Evolutionary conservation across 2,329 filamentous ascomycete species (phyloP), one percentile per base, ranked within the genome.

Genomic region (Curvularia verruculosa): DNA sequence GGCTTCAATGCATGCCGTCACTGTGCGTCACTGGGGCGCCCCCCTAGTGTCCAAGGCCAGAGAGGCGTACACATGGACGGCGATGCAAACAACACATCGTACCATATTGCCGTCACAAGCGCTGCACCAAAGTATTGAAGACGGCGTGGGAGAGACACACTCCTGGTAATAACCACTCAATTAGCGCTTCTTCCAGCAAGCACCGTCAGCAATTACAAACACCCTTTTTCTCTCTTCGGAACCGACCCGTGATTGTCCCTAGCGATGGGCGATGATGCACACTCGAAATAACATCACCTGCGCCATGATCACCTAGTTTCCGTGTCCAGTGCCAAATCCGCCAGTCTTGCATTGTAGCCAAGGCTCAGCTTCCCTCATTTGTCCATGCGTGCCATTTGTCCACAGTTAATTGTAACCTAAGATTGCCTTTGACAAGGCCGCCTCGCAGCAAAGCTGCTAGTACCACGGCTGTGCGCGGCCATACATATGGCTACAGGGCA

Each of bases 71-170:
- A 31, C 39, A 34, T 44, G 31, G 46, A 46, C 23, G 51, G 46
- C 54, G 31, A 56, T 55, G 44, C 28, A 48, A 36, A 55, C 18
- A 47, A 37, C 23, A 19, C 36, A 54, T 63, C 55, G 57, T 64
- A 60, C 58, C 48, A 66, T 52, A 36, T 45, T 64, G 45, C 48
- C 58, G 59, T 63, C 59, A 60, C 53, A 46, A 43, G 49, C 34
- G 40, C 50, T 60, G 54, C 56, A 52, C 60, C 60, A 52, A 56
- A 59, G 47, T 64, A 63, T 54, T 54, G 46, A 45, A 47, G 54
- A 49, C 62, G 60, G 65, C 65, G 59, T 54, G 48, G 49, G 49
- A 51, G 47, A 60, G 47, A 60, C 65, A 64, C 60, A 15, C 62
- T 55, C 52, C 64, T 56, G 23, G 41, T 45, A 49, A 60, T 49